phyloP scores from a whole-genome alignment of 1,284 basidiomycete genomes.

The Sphaerobolus stellatus region DNA sequence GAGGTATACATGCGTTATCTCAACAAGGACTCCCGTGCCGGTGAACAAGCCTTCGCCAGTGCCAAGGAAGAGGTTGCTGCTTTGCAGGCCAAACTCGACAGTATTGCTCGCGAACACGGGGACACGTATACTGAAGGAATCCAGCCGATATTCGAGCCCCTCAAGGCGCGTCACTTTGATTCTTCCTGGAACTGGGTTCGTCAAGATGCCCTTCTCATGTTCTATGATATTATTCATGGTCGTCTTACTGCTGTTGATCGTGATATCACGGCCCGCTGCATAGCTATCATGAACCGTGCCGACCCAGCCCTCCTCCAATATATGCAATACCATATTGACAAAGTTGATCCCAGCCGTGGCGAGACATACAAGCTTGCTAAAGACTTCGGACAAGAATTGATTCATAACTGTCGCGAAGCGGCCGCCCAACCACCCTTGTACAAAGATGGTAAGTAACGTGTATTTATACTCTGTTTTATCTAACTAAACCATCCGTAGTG shows the following conservation, averaged over 20 bases:
- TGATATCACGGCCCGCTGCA: constrained; percentile 96
- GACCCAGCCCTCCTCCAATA: constrained; percentile 88
- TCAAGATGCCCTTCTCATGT: constrained; percentile 93
- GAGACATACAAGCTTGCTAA: constrained; percentile 93
- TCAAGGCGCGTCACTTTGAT: constrained; percentile 97
- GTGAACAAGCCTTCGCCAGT: constrained; percentile 84
- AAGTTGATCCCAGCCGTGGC: constrained; percentile 78
- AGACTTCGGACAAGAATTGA: constrained; percentile 93
- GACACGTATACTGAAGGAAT: constrained; percentile 94
- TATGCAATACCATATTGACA: constrained; percentile 95
- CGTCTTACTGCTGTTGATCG: constrained; percentile 89
- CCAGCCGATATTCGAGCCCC: constrained; percentile 87
- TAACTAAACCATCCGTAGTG: constrained; percentile 49
- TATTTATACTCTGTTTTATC: constrained; percentile 1
- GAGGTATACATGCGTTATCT: constrained; percentile 97
- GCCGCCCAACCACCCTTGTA: constrained; percentile 83
- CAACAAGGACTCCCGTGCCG: constrained; percentile 87
- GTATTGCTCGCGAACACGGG: constrained; percentile 86
- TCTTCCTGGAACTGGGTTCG: constrained; percentile 99
- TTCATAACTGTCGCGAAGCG: constrained; percentile 90
- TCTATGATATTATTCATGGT: constrained; percentile 96
- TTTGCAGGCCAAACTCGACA: constrained; percentile 86
- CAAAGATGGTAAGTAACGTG: constrained; percentile 76
- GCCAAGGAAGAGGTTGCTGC: constrained; percentile 74
- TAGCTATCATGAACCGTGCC: constrained; percentile 95